Percentiles rank a stretch among this genome's conserved stretches.
These are phyloP conservation scores for Xylariales sp. DNA, from an alignment of 2,329 filamentous ascomycete species.

Conservation along the genomic window DNA sequence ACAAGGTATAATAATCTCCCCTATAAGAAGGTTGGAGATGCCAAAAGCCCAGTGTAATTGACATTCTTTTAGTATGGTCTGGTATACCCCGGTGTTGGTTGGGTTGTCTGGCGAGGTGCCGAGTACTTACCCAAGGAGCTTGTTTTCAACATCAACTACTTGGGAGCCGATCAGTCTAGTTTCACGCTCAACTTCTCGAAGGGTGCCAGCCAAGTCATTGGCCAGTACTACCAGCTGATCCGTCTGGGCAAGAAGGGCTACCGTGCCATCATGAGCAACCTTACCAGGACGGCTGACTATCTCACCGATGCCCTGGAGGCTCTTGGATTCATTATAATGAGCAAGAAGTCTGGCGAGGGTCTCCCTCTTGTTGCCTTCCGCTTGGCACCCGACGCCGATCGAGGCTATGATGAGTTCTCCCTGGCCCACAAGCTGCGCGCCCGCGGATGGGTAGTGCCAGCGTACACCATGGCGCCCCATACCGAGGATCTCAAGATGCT, in stretches of 20 bases:
- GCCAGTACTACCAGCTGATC: constrained; percentile 96
- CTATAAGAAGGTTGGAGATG: too few species aligned
- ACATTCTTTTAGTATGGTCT: constrained; percentile 50
- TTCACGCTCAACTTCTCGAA: constrained; percentile 98
- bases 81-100: constrained; percentile 88
- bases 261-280: constrained; percentile 87
- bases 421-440: constrained; percentile 82
- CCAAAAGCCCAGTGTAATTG: too few species aligned
- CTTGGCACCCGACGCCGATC: constrained; percentile 56
- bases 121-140: constrained; percentile 85
- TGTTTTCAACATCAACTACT: constrained; percentile 99
- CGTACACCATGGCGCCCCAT: constrained; percentile 94
- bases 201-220: constrained; percentile 89
- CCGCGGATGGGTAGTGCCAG: constrained; percentile 88
- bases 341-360: constrained; percentile 69
- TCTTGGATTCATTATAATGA: constrained; percentile 86
- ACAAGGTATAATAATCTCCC: constrained; percentile 67
- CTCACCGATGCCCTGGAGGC: constrained; percentile 68
- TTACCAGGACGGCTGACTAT: constrained; percentile 87
- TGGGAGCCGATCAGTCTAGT: constrained; percentile 89
- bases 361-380: constrained; percentile 90
- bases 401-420: constrained; percentile 69
- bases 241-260: constrained; percentile 91
- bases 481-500: constrained; percentile 83
- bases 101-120: constrained; percentile 83